Conservation (phyloP, 2,329 filamentous ascomycete genomes). For the Neurospora crassa region DNA sequence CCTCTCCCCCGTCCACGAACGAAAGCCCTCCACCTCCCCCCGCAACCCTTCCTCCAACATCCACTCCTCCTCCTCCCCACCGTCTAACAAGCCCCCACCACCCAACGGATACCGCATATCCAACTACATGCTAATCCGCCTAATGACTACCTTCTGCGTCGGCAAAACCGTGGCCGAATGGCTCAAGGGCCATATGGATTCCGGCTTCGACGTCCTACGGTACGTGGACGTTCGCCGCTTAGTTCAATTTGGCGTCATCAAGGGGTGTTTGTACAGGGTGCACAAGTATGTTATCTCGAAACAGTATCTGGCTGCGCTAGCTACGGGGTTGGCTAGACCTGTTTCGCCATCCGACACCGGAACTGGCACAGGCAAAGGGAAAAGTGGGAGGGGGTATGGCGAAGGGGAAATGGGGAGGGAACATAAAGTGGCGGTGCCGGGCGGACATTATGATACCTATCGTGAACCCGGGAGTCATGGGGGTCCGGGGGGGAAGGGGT, state of each 20-base stretch:
- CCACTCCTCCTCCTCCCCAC: not conserved
- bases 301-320: constrained; percentile 47
- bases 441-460: not conserved
- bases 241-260: constrained; percentile 93
- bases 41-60: not conserved
- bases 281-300: constrained; percentile 79
- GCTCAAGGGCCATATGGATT: constrained; percentile 64
- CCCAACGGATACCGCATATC: constrained; percentile 24
- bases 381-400: not conserved
- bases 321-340: constrained; percentile 40
- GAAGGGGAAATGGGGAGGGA: not conserved
- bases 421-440: not conserved
- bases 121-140: constrained; percentile 62
- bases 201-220: constrained; percentile 54
- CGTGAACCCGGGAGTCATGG: not conserved
- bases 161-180: constrained; percentile 81
- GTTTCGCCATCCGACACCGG: not conserved
- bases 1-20: not conserved
- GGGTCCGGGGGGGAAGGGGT: not conserved
- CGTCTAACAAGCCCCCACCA: not conserved
- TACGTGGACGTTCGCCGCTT: constrained; percentile 83
- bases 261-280: constrained; percentile 84
- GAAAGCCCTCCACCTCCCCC: not conserved
- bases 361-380: too few species aligned
- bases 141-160: constrained; percentile 79